Percentiles rank a stretch among this genome's conserved stretches.
Evolutionary conservation across 1,139 yeast genomes (phyloP).

Genomic region (Suhomyces guaymorum): DNA sequence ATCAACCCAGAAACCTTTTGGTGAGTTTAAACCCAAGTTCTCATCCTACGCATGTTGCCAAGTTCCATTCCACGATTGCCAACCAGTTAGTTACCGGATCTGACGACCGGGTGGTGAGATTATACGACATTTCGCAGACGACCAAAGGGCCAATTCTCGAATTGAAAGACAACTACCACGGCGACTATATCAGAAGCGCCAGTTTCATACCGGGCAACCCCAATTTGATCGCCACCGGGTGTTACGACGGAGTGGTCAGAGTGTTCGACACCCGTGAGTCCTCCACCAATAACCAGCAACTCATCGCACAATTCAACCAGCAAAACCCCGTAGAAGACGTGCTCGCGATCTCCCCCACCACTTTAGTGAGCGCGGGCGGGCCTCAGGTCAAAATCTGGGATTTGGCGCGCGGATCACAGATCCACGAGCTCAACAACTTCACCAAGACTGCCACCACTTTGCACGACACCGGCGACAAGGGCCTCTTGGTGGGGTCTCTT

Average conservation of each 20-base stretch:
- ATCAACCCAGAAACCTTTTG: constrained; percentile 73
- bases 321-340: constrained; percentile 78
- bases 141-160: constrained; percentile 61
- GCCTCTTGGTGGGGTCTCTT: constrained; percentile 86
- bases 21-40: constrained; percentile 79
- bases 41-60: constrained; percentile 93
- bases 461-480: constrained; percentile 67
- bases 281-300: constrained; percentile 55
- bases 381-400: constrained; percentile 91
- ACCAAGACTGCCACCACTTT: constrained; percentile 91
- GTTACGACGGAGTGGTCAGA: constrained; percentile 86
- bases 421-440: constrained; percentile 72
- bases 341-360: constrained; percentile 77
- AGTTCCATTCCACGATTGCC: constrained; percentile 74
- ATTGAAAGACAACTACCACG: constrained; percentile 66
- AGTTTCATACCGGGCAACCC: constrained; percentile 73
- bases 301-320: constrained; percentile 41
- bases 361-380: constrained; percentile 83
- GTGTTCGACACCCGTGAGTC: constrained; percentile 75
- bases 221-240: constrained; percentile 84
- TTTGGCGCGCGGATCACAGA: constrained; percentile 68
- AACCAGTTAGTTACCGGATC: constrained; percentile 83
- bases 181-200: constrained; percentile 86
- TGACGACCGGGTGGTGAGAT: constrained; percentile 82
- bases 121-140: constrained; percentile 87